Percentiles rank a stretch among this genome's conserved stretches.
These are phyloP conservation scores for Rhodotorula babjevae DNA, from an alignment of 768 basidiomycete genomes.

Conservation along the genomic window DNA sequence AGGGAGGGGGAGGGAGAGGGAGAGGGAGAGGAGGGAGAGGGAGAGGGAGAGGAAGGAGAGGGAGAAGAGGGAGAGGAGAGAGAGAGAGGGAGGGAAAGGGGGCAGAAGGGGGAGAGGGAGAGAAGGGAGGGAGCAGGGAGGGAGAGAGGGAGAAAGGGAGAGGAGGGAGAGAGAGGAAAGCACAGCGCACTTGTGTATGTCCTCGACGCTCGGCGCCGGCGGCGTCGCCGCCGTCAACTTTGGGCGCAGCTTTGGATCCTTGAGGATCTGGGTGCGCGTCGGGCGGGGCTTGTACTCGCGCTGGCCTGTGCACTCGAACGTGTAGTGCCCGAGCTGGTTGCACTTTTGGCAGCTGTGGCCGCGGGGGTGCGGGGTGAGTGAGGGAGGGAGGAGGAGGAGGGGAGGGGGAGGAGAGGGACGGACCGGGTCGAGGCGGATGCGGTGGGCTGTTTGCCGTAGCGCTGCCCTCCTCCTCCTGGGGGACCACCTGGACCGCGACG, in stretches of 20 bases:
- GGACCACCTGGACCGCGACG: neutral
- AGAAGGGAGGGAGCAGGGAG: too few species aligned
- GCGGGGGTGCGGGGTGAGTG: neutral
- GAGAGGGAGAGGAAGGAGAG: too few species aligned
- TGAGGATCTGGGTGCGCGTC: conserved; percentile 35
- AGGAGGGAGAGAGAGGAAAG: too few species aligned
- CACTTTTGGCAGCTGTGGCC: conserved; percentile 29
- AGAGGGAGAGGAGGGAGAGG: too few species aligned
- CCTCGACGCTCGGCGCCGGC: conserved; percentile 1
- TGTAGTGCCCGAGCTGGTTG: conserved; percentile 25
- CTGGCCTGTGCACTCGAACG: conserved; percentile 25
- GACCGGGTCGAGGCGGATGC: conserved; percentile 16
- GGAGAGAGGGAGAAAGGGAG: too few species aligned
- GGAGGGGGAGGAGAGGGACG: neutral
- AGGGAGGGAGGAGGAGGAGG: neutral
- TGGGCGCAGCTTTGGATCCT: conserved; percentile 32
- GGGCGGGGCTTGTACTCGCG: conserved; percentile 24
- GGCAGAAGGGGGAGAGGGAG: neutral
- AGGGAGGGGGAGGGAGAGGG: too few species aligned
- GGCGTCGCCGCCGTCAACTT: conserved; percentile 11
- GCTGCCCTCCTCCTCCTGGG: neutral
- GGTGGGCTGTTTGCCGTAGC: neutral
- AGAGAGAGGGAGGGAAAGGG: neutral
- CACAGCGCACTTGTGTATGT: conserved; percentile 27
- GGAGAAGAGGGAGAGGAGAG: neutral